Evolutionary conservation across 208 protist species (phyloP).

Genomic region (Trypanosoma lewisi): DNA sequence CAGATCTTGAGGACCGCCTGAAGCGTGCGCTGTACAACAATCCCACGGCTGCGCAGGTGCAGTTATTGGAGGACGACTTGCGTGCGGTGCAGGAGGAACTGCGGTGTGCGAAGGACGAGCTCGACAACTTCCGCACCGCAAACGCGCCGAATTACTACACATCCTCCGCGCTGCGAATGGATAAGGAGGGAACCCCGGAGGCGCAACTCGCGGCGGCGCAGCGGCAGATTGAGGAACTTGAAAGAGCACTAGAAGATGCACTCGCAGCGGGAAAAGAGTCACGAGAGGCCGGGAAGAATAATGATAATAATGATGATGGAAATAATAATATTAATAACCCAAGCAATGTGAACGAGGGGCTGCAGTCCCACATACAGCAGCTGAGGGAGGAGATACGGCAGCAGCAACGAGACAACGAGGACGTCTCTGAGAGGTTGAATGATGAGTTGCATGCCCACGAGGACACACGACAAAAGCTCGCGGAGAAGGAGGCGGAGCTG

Average conservation of each 20-base stretch:
- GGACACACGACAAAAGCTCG: neutral
- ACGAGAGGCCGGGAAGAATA: neutral
- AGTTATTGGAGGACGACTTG: conserved; percentile 22
- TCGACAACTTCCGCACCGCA: conserved; percentile 13
- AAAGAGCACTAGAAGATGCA: conserved; percentile 7
- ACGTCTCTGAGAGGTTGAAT: neutral
- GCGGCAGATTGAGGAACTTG: conserved; percentile 23
- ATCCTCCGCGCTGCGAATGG: conserved; percentile 11
- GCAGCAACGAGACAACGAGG: neutral
- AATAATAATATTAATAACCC: neutral
- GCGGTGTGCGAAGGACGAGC: conserved; percentile 14
- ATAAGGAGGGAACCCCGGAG: neutral
- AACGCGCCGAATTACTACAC: conserved; percentile 13
- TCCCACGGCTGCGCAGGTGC: conserved; percentile 20
- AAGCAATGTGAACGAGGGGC: neutral
- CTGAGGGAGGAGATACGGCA: neutral
- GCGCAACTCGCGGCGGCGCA: conserved; percentile 25
- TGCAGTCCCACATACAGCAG: neutral
- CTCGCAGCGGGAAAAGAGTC: neutral
- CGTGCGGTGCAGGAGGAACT: conserved; percentile 17
- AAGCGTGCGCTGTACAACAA: conserved; percentile 15
- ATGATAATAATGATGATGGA: neutral
- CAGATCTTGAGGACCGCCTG: conserved; percentile 5
- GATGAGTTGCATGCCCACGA: conserved; percentile 7
- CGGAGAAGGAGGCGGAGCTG: conserved; percentile 8